Base-by-base conservation (phyloP, 1,139 yeast genomes). In the Diutina ranongensis region DNA sequence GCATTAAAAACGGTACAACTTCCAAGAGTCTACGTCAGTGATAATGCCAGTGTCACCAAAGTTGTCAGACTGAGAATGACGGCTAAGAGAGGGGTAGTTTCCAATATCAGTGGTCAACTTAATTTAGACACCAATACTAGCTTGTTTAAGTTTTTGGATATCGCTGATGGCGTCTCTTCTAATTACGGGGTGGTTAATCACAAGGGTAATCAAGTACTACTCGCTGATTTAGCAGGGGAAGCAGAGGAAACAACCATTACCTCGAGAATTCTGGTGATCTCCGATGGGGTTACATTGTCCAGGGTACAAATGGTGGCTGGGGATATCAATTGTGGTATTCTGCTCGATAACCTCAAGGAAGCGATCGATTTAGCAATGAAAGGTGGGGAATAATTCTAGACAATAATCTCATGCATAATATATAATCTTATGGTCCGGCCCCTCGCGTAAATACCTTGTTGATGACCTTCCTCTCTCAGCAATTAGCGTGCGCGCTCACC, bases 161-260 rank as follows among this genome's bases (percentile, higher is more conserved):
- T 69, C 47, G 53, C 53, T 1, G 55, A 57, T 3, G 74, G 76
- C 2, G 67, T 70, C 51, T 68, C 83, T 12, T 76, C 85, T 10
- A 80, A 82, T 49, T 83, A 78, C 59, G 95, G 94, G 13, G 65
- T 81, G 1, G 71, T 76, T 22, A 68, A 65, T 22, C 48, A 72
- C 16, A 61, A 63, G 3, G 67, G 61, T 2, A 9, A 28, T 7
- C 21, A 9, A 3, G 44, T 28, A 9, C 56, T 84, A 34, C 60
- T 85, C 47, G 78, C 84, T 1, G 94, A 84, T 55, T 57, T 84
- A 44, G 89, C 83, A 58, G 92, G 92, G 9, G 92, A 82, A 52
- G 82, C 87, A 4, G 95, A 85, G 58, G 89, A 84, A 57, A 57
- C 67, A 8, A 63, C 72, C 12, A 63, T 74, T 12, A 58, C 60